Base-by-base conservation (phyloP, 2,329 filamentous ascomycete species). In the Acrodontium crateriforme region DNA sequence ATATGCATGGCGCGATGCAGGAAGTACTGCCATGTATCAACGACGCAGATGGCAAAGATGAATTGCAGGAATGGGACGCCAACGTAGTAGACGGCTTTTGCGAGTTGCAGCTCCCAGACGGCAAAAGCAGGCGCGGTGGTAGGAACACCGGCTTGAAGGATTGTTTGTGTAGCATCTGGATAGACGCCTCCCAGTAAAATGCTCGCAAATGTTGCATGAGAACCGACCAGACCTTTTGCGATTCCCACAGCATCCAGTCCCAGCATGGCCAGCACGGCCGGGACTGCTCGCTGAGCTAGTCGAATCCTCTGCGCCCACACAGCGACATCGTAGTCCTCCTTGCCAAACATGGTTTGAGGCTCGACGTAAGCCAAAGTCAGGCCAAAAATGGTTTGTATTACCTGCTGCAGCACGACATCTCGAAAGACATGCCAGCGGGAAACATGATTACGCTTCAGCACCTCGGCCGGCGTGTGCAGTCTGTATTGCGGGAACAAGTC, bases 21-120 rank as follows among this genome's bases (percentile, higher is more conserved):
- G 59, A 94, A 93, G 60, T 98, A 98, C 54, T 98, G 87, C 89
- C 89, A 98, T 24, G 84, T 89, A 58, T 98, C 89, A 42, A 95
- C 70, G 40, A 91, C 64, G 39, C 71, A 59, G 35, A 87, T 69
- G 14, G 76, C 89, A 27, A 80, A 47, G 32, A 70, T 59, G 49
- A 93, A 80, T 53, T 95, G 87, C 26, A 87, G 30, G 3, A 62
- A 67, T 1, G 89, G 89, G 37, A 95, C 67, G 20, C 76, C 51
- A 37, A 74, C 59, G 65, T 80, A 78, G 61, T 95, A 95, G 40
- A 93, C 71, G 35, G 69, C 62, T 55, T 77, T 78, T 22, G 83
- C 89, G 18, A 72, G 56, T 16, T 65, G 40, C 23, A 91, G 48
- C 57, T 95, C 87, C 87, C 87, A 94, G 2, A 62, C 54, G 8